Base-by-base conservation (phyloP, 2,329 filamentous ascomycete genomes). In the Exophiala sp. region DNA sequence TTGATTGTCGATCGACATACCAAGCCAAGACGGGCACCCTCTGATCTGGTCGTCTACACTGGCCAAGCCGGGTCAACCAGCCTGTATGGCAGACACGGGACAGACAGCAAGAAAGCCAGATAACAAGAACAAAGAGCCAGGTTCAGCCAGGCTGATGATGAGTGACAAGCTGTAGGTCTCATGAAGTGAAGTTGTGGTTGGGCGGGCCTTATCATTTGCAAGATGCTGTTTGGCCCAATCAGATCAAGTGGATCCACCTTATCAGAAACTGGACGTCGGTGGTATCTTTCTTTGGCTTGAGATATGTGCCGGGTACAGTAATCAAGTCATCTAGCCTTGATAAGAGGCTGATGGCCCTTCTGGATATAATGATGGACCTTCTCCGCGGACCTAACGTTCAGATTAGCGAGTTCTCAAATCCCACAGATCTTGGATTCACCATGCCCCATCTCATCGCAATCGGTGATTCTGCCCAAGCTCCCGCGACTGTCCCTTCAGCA, bases 221-320 rank as follows among this genome's bases (percentile, higher is more conserved):
- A 39, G 38, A 50, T 50, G 39, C 35, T 27, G 24, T 29, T 43
- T 19, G 16, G 52, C 23, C 21, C 24, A 43, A 40, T 34, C 35
- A 42, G 39, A 40, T 34, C 35, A 42, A 32, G 48, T 55, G 52
- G 48, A 55, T 14, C 52, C 48, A 27, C 32, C 52, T 55, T 51
- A 51, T 51, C 48, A 43, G 48, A 44, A 30, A 45, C 27, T 13
- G 14, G 37, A 27, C n/a, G 29, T 10, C 10, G 24, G 24, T 27
- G 24, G 24, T 10, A 27, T 10, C 6, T 32, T 32, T 10, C 7
- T 13, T 32, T 7, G 11, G 7, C 29, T 32, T 7, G 29, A 32
- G 24, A 5, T 27, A 32, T 16, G 16, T 39, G n/a, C 30, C 14
- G 10, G 7, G 30, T 18, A 23, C n/a, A n/a, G n/a, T n/a, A n/a